Conservation (phyloP, 768 basidiomycete genomes). For the Mycena indigotica region DNA sequence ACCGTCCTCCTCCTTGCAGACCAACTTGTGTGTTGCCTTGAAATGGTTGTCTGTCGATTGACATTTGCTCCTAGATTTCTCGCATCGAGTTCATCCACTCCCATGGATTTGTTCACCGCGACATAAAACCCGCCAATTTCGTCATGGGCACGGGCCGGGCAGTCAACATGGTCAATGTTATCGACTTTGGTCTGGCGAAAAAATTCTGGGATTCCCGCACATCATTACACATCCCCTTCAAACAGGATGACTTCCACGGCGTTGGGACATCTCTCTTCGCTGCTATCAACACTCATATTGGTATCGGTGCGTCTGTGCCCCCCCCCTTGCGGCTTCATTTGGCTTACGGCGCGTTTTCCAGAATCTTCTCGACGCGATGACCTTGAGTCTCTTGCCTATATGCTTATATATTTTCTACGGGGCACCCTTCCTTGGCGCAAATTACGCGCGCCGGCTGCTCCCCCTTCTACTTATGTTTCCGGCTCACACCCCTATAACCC, state of each 20-base stretch:
- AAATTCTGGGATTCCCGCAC: constrained; percentile 71
- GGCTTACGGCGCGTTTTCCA: constrained; percentile 28
- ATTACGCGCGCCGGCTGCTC: constrained; percentile 52
- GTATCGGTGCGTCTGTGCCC: constrained; percentile 57
- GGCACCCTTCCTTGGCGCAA: constrained; percentile 81
- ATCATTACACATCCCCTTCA: constrained; percentile 69
- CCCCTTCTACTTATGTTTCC: constrained; percentile 21
- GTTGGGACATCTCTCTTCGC: constrained; percentile 81
- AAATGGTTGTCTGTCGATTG: constrained; percentile 16
- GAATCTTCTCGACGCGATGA: constrained; percentile 80
- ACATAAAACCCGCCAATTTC: constrained; percentile 99
- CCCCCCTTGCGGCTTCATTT: constrained; percentile 3
- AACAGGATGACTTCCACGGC: constrained; percentile 73
- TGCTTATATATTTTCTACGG: constrained; percentile 80
- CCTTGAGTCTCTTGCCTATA: constrained; percentile 78
- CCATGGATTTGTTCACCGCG: constrained; percentile 91
- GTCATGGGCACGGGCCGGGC: constrained; percentile 79
- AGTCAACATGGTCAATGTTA: constrained; percentile 82
- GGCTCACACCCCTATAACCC: constrained; percentile 44
- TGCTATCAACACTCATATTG: constrained; percentile 73
- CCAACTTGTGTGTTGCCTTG: constrained; percentile 75
- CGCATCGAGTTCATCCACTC: constrained; percentile 97
- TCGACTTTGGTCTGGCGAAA: constrained; percentile 85
- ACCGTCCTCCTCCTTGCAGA: constrained; percentile 92
- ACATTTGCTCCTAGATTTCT: constrained; percentile 64